Conservation (phyloP, 2,329 filamentous ascomycete species). For the Chrysosporium keratinophilum region DNA sequence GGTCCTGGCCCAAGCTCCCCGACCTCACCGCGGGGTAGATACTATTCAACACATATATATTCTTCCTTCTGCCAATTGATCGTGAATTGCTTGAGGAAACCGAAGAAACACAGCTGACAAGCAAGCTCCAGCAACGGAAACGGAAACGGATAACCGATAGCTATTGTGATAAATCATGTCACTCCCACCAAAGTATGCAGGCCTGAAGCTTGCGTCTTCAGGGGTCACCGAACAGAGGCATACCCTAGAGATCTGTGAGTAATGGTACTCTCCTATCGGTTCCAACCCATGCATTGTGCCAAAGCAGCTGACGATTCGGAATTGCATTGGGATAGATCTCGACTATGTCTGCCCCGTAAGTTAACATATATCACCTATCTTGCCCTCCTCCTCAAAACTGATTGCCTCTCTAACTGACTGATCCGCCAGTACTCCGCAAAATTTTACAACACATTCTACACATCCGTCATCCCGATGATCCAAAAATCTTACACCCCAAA, state of each 20-base stretch:
- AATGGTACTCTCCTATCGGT: no score
- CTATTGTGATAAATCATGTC: constrained; percentile 38
- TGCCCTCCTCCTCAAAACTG: not conserved
- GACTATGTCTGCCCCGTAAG: constrained; percentile 76
- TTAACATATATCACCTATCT: not conserved
- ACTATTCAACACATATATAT: not conserved
- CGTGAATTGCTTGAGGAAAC: not conserved
- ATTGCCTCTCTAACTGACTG: constrained; percentile 5
- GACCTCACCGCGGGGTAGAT: not conserved
- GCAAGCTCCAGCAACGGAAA: not conserved
- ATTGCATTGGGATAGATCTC: constrained; percentile 45
- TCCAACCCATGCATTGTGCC: not conserved
- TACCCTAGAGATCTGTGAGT: constrained; percentile 33
- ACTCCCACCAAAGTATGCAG: constrained; percentile 49
- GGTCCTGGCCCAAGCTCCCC: not conserved
- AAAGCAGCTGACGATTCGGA: not conserved
- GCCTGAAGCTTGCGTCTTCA: constrained; percentile 33
- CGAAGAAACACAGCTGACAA: no score
- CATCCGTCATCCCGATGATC: constrained; percentile 54
- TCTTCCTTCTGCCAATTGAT: not conserved
- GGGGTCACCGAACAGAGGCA: constrained; percentile 22
- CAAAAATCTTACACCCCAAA: constrained; percentile 44
- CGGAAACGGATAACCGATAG: not conserved
- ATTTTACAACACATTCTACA: constrained; percentile 67
- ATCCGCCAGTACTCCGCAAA: constrained; percentile 50